Conservation (phyloP, 78 protist species). For the Fonticula alba region DNA sequence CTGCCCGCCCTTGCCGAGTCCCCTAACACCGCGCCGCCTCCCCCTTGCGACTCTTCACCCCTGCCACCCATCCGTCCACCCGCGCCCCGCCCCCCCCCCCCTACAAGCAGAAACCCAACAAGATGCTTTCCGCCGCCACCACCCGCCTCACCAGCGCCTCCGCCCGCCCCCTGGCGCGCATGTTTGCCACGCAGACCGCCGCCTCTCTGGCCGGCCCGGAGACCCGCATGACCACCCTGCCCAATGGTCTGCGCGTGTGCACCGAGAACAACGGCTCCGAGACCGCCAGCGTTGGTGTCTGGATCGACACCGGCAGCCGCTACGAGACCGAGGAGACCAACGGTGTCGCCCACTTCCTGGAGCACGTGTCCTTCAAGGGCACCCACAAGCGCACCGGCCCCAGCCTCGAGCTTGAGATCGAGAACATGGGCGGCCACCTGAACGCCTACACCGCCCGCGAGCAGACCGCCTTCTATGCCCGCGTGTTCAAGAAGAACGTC, state of each 20-base stretch:
- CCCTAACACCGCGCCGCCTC: no score
- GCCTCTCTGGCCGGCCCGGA: not conserved
- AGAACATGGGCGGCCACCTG: constrained; percentile 83
- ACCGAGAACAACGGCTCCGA: constrained; percentile 55
- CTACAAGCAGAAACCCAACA: no score
- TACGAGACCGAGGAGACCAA: constrained; percentile 75
- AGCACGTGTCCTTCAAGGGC: constrained; percentile 90
- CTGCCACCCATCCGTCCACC: no score
- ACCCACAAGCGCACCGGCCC: constrained; percentile 40
- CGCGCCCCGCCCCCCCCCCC: no score
- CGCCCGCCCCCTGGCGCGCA: no score
- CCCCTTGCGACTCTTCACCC: no score
- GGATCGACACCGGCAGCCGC: constrained; percentile 80
- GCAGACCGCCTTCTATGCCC: constrained; percentile 30
- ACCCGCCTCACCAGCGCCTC: no score
- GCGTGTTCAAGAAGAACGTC: constrained; percentile 52
- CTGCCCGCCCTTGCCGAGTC: no score
- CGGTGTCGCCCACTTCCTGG: constrained; percentile 94
- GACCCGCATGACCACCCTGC: constrained; percentile 45
- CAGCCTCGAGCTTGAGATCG: constrained; percentile 61
- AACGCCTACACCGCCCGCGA: constrained; percentile 92
- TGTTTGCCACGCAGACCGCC: no score
- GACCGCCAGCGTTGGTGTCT: constrained; percentile 62
- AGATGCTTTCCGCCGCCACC: no score
- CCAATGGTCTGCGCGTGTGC: constrained; percentile 75